Conservation (phyloP, 805 yeast genomes). For the Ogataea paradorogensis region DNA sequence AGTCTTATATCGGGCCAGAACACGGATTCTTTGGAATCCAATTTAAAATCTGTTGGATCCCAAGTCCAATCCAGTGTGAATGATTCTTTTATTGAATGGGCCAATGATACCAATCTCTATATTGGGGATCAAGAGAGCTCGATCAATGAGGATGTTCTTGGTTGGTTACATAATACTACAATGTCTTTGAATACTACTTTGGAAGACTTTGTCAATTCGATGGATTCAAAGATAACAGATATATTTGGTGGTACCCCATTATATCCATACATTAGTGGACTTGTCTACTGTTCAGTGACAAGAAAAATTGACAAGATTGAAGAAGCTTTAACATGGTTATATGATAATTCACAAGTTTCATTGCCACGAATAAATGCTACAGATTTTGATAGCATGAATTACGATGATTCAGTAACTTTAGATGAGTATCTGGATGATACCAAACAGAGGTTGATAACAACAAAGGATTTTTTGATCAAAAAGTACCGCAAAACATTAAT, state of each 20-base stretch:
- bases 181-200: conserved; percentile 59
- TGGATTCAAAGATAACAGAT: conserved; percentile 56
- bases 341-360: conserved; percentile 54
- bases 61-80: conserved; percentile 25
- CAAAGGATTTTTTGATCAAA: conserved; percentile 30
- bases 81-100: conserved; percentile 46
- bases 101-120: conserved; percentile 51
- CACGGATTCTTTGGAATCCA: conserved; percentile 10
- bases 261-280: conserved; percentile 56
- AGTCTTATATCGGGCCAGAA: conserved; percentile 13
- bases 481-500: conserved; percentile 37
- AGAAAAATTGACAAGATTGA: conserved; percentile 65
- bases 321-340: conserved; percentile 76
- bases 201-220: conserved; percentile 48
- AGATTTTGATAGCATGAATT: conserved; percentile 5
- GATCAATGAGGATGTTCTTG: conserved; percentile 64
- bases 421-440: conserved; percentile 19
- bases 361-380: conserved; percentile 47
- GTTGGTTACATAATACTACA: conserved; percentile 61
- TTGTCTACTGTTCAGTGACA: conserved; percentile 78
- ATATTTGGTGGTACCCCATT: conserved; percentile 70
- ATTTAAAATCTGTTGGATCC: conserved; percentile 11
- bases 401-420: conserved; percentile 7
- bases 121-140: conserved; percentile 45
- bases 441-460: conserved; percentile 23